Evolutionary conservation across 345 rosid species (phyloP).

Genomic region (Moricandia moricandioides): DNA sequence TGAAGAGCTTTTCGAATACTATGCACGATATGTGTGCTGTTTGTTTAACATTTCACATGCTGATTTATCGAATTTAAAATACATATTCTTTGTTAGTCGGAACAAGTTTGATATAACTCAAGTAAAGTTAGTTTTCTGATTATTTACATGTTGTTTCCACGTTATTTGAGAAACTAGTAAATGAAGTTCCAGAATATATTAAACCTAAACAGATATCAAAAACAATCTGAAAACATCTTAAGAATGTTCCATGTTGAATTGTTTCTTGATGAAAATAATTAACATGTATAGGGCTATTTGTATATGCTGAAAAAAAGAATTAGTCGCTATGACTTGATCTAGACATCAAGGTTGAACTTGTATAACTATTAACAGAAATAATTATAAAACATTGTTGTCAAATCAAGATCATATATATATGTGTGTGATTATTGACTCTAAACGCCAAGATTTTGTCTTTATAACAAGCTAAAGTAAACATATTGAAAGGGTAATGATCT

Average conservation of each 20-base stretch:
- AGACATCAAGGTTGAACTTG: conserved; percentile 14
- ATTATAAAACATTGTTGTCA: conserved; percentile 17
- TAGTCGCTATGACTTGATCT: neutral
- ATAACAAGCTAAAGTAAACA: neutral
- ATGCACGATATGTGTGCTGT: conserved; percentile 31
- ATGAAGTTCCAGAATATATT: neutral
- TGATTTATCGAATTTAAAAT: neutral
- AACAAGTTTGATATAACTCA: conserved; percentile 2
- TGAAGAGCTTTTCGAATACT: conserved; percentile 30
- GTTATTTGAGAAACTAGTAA: neutral
- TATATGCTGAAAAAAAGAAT: neutral
- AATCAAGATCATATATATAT: conserved; percentile 23
- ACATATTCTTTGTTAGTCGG: neutral
- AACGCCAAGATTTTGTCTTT: conserved; percentile 29
- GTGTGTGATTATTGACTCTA: conserved; percentile 22
- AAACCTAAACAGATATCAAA: neutral
- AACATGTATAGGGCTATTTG: neutral
- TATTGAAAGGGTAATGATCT: neutral
- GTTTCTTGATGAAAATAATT: neutral
- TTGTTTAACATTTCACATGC: conserved; percentile 29
- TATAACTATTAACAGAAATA: conserved; percentile 1
- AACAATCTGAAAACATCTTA: neutral
- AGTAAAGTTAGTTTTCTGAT: neutral
- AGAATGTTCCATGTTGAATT: neutral
- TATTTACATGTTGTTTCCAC: neutral